phyloP scores from a whole-genome alignment of 2,329 filamentous ascomycete species.

The Rhynchosporium graminicola region DNA sequence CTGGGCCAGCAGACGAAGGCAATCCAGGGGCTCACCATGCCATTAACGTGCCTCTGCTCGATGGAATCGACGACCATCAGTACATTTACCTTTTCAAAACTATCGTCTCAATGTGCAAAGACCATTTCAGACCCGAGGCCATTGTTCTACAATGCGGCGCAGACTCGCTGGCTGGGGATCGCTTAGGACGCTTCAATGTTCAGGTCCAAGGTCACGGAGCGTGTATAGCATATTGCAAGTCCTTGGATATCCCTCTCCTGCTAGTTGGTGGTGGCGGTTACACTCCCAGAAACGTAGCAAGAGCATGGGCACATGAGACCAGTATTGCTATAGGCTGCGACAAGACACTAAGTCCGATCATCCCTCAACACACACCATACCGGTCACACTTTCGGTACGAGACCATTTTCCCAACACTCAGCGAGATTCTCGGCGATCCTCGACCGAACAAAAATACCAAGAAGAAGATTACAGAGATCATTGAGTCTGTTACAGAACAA shows the following conservation, averaged over 20 bases:
- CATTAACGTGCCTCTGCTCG: conserved; percentile 85
- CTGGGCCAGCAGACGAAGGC: conserved; percentile 76
- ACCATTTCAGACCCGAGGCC: conserved; percentile 82
- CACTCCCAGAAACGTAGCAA: conserved; percentile 92
- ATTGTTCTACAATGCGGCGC: conserved; percentile 96
- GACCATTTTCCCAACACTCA: conserved; percentile 84
- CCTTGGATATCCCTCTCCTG: conserved; percentile 75
- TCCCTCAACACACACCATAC: conserved; percentile 82
- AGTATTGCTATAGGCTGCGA: conserved; percentile 80
- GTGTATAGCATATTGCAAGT: conserved; percentile 88
- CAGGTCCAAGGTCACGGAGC: conserved; percentile 92
- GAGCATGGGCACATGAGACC: conserved; percentile 96
- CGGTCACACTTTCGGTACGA: conserved; percentile 86
- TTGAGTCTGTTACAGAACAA: conserved; percentile 80
- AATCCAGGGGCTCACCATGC: conserved; percentile 89
- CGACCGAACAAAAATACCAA: conserved; percentile 74
- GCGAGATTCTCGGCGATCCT: conserved; percentile 66
- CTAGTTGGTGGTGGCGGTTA: conserved; percentile 95
- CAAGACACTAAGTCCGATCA: conserved; percentile 67
- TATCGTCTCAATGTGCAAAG: conserved; percentile 75
- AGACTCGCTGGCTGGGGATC: conserved; percentile 89
- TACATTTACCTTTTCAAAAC: conserved; percentile 84
- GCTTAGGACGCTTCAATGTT: conserved; percentile 93
- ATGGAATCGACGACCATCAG: conserved; percentile 88
- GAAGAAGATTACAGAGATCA: conserved; percentile 73